These are phyloP conservation scores for Heritiera fomes DNA, from an alignment of 345 rosid genomes.

Conservation along the genomic window DNA sequence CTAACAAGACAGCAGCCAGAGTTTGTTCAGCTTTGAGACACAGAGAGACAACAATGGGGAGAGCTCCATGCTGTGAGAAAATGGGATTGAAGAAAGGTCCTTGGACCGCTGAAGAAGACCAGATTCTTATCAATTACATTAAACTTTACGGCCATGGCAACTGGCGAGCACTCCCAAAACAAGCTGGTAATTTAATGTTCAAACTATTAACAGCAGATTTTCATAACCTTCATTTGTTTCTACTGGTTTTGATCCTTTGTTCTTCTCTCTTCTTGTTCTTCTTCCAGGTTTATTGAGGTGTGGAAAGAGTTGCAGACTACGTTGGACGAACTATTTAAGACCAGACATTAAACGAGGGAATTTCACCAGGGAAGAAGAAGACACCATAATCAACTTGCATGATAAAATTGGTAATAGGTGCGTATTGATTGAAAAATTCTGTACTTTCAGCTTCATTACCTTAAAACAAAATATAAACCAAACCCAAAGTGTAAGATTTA, in stretches of 20 bases:
- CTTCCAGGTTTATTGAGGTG: conserved; percentile 67
- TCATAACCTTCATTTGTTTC: not conserved
- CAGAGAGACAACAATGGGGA: conserved; percentile 33
- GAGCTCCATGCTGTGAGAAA: conserved; percentile 64
- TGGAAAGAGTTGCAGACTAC: conserved; percentile 83
- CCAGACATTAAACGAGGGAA: conserved; percentile 87
- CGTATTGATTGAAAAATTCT: not conserved
- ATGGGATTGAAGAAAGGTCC: conserved; percentile 68
- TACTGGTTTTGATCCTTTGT: not conserved
- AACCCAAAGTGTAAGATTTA: not conserved
- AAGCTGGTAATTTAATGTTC: conserved; percentile 44
- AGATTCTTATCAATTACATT: conserved; percentile 48
- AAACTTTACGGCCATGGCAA: conserved; percentile 55
- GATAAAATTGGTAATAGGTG: conserved; percentile 64
- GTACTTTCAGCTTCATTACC: not conserved
- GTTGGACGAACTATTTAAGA: conserved; percentile 77
- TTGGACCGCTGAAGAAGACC: conserved; percentile 65
- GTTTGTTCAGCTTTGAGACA: not conserved
- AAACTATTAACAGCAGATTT: too few relatives aligned
- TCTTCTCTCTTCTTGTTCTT: not conserved
- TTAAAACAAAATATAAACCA: not conserved
- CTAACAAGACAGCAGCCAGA: not conserved
- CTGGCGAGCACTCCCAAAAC: conserved; percentile 65
- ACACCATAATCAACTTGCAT: conserved; percentile 63
- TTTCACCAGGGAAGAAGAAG: conserved; percentile 71